These are phyloP conservation scores for Penicillium fuscoglaucum DNA, from an alignment of 2,329 filamentous ascomycete genomes.

Conservation along the genomic window DNA sequence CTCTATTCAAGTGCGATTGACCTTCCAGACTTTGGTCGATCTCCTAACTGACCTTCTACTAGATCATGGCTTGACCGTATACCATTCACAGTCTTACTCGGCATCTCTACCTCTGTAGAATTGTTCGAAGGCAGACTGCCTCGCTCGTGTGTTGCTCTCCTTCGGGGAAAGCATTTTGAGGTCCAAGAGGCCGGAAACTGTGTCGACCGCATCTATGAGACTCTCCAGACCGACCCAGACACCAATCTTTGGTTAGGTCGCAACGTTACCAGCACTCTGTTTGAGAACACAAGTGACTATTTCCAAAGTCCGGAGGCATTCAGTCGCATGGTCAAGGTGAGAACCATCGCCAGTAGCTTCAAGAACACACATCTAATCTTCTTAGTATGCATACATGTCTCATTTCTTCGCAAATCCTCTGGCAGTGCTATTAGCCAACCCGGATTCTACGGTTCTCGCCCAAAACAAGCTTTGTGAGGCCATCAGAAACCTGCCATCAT, in stretches of 20 bases:
- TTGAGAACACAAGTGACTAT: constrained; percentile 60
- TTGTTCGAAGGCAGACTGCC: constrained; percentile 61
- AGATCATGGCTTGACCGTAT: constrained; percentile 63
- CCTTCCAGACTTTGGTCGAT: not conserved
- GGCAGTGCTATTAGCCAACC: constrained; percentile 50
- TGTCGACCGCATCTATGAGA: constrained; percentile 44
- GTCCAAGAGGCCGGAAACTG: constrained; percentile 50
- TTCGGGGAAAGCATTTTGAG: constrained; percentile 59
- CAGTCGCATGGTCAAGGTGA: constrained; percentile 53
- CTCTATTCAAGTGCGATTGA: constrained; percentile 47
- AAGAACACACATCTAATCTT: constrained; percentile 21
- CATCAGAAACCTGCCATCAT: constrained; percentile 58
- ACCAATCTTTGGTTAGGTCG: constrained; percentile 55
- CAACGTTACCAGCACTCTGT: constrained; percentile 50
- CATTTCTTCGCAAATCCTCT: constrained; percentile 63
- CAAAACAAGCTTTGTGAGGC: constrained; percentile 53
- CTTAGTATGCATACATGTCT: constrained; percentile 62
- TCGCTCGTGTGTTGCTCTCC: constrained; percentile 51
- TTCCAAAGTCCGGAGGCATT: constrained; percentile 61
- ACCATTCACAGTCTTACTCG: constrained; percentile 60
- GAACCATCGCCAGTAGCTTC: not conserved
- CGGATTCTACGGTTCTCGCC: constrained; percentile 28
- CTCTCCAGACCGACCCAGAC: constrained; percentile 37
- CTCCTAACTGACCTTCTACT: constrained; percentile 24
- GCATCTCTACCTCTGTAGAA: constrained; percentile 63